A percentile compares a stretch with the other conserved stretches of the same genome.
Evolutionary conservation across 2,329 filamentous ascomycete species (phyloP).

Genomic region (Penicillium sp.): DNA sequence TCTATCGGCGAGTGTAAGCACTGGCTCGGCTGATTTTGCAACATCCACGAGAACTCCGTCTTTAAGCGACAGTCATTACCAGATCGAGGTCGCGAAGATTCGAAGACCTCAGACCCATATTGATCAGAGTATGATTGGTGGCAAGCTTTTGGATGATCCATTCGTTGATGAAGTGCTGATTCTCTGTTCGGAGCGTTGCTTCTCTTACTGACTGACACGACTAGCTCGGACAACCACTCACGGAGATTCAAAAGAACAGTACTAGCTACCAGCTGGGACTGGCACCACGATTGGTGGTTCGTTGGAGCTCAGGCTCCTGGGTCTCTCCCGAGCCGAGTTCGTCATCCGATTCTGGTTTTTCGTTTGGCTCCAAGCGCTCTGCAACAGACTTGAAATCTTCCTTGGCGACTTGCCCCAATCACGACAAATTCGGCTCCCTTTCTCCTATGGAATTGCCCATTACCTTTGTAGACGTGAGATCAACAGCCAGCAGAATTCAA

Average conservation of each 20-base stretch:
- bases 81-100: conserved; percentile 22
- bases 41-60: conserved; percentile 24
- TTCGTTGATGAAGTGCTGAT: conserved; percentile 15
- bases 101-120: conserved; percentile 7
- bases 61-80: conserved; percentile 14
- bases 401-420: neutral
- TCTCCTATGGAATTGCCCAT: conserved; percentile 18
- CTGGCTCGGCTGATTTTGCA: conserved; percentile 11
- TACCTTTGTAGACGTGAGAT: conserved; percentile 18
- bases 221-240: conserved; percentile 5
- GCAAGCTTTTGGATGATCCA: conserved; percentile 8
- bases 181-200: neutral
- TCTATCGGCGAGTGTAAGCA: conserved; percentile 10
- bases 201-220: conserved; percentile 5
- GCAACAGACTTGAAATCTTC: neutral
- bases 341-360: conserved; percentile 1
- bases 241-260: neutral
- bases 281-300: conserved; percentile 10
- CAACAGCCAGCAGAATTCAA: conserved; percentile 6
- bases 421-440: conserved; percentile 4
- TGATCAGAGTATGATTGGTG: neutral
- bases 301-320: conserved; percentile 25
- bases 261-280: conserved; percentile 2
- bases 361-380: neutral
- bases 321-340: conserved; percentile 3